A percentile compares a stretch with the other conserved stretches of the same genome.
Conservation (phyloP, 495 filamentous ascomycete species). For the Cryomyces minteri region DNA sequence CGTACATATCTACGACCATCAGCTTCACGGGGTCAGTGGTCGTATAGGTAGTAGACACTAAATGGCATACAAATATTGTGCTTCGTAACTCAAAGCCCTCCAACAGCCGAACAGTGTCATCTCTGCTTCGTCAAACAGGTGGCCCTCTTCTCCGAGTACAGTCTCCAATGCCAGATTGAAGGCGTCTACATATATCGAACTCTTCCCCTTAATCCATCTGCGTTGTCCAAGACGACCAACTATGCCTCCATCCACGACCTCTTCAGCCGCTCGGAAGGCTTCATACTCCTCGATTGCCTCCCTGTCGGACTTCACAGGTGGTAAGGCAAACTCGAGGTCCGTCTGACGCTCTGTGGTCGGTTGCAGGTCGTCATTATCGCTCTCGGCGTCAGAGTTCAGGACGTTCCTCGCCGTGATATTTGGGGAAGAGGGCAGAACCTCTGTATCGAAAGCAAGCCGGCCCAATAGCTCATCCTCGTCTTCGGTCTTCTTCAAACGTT, state of each 20-base stretch:
- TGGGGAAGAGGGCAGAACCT: not conserved
- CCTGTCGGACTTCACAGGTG: slow-evolving; percentile 43
- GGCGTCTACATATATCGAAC: slow-evolving; percentile 92
- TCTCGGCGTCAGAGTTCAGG: slow-evolving; percentile 17
- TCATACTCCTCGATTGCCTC: slow-evolving; percentile 74
- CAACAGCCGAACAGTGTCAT: slow-evolving; percentile 60
- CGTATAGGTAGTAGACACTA: not conserved
- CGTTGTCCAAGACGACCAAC: slow-evolving; percentile 32
- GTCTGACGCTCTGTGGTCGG: slow-evolving; percentile 28
- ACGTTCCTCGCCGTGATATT: slow-evolving; percentile 5
- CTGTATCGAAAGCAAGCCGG: not conserved
- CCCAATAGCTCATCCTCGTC: not conserved
- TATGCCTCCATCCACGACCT: slow-evolving; percentile 19
- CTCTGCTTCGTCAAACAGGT: slow-evolving; percentile 73
- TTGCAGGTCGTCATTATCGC: slow-evolving; percentile 9
- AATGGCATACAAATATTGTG: slow-evolving; percentile 72
- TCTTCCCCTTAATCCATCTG: slow-evolving; percentile 44
- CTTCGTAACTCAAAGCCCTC: slow-evolving; percentile 58
- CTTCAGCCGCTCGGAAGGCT: slow-evolving; percentile 27
- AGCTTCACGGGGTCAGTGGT: slow-evolving; percentile 3
- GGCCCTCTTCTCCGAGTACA: slow-evolving; percentile 73
- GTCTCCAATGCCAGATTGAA: slow-evolving; percentile 89
- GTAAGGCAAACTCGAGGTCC: slow-evolving; percentile 61
- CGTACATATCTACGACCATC: slow-evolving; percentile 69
- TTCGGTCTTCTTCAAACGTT: slow-evolving; percentile 11